Conservation (phyloP, 2,329 filamentous ascomycete species). For the Chaetomium sp. region DNA sequence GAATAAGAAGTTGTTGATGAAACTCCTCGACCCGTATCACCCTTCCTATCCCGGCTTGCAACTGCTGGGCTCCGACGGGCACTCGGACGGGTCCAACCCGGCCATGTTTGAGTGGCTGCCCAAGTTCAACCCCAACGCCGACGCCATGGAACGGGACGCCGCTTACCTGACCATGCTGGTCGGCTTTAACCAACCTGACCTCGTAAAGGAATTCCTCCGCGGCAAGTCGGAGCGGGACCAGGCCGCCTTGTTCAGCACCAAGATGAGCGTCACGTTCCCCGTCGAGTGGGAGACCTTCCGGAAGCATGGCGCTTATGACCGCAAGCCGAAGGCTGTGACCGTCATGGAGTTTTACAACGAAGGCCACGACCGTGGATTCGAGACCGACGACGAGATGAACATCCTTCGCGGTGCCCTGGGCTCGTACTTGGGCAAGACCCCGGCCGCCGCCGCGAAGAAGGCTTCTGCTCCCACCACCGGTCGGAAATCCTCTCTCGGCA, state of each 20-base stretch:
- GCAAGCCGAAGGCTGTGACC: neutral
- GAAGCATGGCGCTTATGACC: conserved; percentile 4
- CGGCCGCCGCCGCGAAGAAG: neutral
- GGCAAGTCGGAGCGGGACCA: neutral
- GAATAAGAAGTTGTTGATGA: neutral
- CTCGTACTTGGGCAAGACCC: neutral
- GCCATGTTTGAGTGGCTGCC: conserved; percentile 15
- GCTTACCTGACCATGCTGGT: conserved; percentile 20
- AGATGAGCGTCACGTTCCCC: conserved; percentile 14
- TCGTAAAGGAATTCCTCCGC: conserved; percentile 9
- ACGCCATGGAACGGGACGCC: neutral
- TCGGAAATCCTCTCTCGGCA: neutral
- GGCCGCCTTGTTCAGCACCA: conserved; percentile 6
- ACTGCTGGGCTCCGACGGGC: neutral
- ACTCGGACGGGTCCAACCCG: neutral
- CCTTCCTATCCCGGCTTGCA: conserved; percentile 12
- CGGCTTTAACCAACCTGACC: neutral
- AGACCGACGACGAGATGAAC: conserved; percentile 1
- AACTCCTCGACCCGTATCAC: conserved; percentile 13
- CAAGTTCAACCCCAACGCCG: conserved; percentile 6
- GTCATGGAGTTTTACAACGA: conserved; percentile 13
- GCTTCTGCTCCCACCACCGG: neutral
- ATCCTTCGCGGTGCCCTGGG: conserved; percentile 7
- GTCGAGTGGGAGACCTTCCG: conserved; percentile 1
- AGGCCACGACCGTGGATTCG: conserved; percentile 10